These are phyloP conservation scores for Spizellomyces punctatus DNA, from an alignment of 192 early-diverging fungal species.

Conservation along the genomic window DNA sequence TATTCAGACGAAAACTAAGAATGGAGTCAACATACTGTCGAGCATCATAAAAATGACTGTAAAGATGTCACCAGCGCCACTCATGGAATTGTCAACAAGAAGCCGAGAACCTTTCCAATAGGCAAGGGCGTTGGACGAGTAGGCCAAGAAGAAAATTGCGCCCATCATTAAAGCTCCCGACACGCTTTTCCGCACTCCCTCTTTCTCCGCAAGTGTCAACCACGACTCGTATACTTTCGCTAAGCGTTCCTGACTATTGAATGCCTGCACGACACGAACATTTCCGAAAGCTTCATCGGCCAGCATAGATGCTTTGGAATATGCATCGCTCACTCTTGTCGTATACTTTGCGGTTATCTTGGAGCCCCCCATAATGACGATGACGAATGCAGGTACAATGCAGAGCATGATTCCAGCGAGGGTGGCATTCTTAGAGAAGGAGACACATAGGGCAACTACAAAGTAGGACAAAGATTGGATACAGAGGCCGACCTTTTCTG, in stretches of 20 bases:
- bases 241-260: background rate
- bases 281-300: slow-evolving; percentile 73
- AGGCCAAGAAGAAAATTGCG: slow-evolving; percentile 7
- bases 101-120: slow-evolving; percentile 8
- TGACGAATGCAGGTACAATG: slow-evolving; percentile 69
- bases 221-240: slow-evolving; percentile 43
- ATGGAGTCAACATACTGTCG: background rate
- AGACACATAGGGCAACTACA: background rate
- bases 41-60: slow-evolving; percentile 6
- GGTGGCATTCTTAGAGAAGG: slow-evolving; percentile 58
- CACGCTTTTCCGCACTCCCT: slow-evolving; percentile 71
- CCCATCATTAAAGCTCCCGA: slow-evolving; percentile 14
- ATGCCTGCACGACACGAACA: slow-evolving; percentile 65
- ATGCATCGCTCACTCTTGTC: slow-evolving; percentile 50
- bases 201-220: slow-evolving; percentile 66
- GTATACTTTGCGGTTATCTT: background rate
- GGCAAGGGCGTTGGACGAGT: slow-evolving; percentile 9
- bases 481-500: slow-evolving; percentile 31
- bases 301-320: slow-evolving; percentile 73
- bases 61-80: slow-evolving; percentile 2
- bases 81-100: background rate
- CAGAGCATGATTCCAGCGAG: slow-evolving; percentile 74
- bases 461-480: slow-evolving; percentile 21
- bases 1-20: background rate
- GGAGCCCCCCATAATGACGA: slow-evolving; percentile 8